These are phyloP conservation scores for Scorias spongiosa DNA, from an alignment of 2,329 filamentous ascomycete genomes.

Conservation along the genomic window DNA sequence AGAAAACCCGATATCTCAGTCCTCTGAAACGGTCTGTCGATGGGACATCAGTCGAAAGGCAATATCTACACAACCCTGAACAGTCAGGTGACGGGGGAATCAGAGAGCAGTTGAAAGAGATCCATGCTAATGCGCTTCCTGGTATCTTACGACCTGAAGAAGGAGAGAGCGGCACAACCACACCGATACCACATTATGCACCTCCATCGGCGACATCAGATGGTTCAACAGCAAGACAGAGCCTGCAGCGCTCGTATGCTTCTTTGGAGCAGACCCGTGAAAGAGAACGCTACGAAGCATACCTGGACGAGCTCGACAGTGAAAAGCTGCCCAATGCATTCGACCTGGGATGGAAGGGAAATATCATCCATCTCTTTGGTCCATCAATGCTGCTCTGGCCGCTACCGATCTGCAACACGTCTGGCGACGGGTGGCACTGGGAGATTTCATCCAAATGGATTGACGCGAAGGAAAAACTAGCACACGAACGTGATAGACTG, in stretches of 20 bases:
- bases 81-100: slow-evolving; percentile 2
- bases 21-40: slow-evolving; percentile 59
- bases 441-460: slow-evolving; percentile 70
- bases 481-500: slow-evolving; percentile 31
- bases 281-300: slow-evolving; percentile 55
- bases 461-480: slow-evolving; percentile 43
- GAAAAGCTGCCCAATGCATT: slow-evolving; percentile 85
- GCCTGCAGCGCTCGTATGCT: slow-evolving; percentile 31
- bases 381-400: slow-evolving; percentile 57
- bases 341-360: slow-evolving; percentile 69
- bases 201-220: slow-evolving; percentile 1
- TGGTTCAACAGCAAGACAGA: slow-evolving; percentile 31
- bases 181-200: slow-evolving; percentile 17
- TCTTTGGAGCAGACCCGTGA: slow-evolving; percentile 50
- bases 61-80: neutral
- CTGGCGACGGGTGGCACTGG: slow-evolving; percentile 89
- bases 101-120: slow-evolving; percentile 64
- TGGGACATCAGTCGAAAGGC: slow-evolving; percentile 29
- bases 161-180: slow-evolving; percentile 38
- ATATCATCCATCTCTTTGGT: slow-evolving; percentile 71
- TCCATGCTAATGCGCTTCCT: slow-evolving; percentile 67
- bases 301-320: slow-evolving; percentile 80
- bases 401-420: slow-evolving; percentile 69
- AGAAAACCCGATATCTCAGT: slow-evolving; percentile 87
- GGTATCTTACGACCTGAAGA: slow-evolving; percentile 70